These are phyloP conservation scores for Cordyceps cateniannulata DNA, from an alignment of 2,329 filamentous ascomycete species.

Conservation along the genomic window DNA sequence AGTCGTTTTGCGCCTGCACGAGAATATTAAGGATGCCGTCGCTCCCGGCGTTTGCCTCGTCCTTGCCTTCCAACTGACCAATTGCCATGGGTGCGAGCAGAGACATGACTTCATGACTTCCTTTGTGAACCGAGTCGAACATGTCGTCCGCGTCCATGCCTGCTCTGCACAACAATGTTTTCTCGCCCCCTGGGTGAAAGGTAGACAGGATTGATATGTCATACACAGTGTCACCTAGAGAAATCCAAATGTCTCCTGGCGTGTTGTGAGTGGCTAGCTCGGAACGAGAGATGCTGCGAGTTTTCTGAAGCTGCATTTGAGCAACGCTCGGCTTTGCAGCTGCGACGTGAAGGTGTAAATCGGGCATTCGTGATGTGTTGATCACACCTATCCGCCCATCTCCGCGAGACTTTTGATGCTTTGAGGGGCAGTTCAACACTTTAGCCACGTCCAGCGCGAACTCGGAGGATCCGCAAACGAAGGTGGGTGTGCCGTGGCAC, in stretches of 20 bases:
- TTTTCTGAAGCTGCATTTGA: background rate
- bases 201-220: background rate
- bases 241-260: constrained; percentile 4
- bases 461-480: background rate
- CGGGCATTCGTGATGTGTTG: background rate
- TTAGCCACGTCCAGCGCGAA: background rate
- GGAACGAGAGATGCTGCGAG: background rate
- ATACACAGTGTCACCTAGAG: background rate
- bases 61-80: background rate
- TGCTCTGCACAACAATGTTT: background rate
- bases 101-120: background rate
- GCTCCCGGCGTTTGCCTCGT: background rate
- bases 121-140: background rate
- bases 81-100: background rate
- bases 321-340: background rate
- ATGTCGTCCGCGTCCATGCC: background rate
- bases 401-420: background rate
- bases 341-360: background rate
- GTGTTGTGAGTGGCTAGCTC: background rate
- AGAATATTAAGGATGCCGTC: background rate
- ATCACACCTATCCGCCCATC: background rate
- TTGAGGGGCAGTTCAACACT: background rate
- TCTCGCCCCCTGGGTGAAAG: background rate
- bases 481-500: background rate
- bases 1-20: background rate